These are phyloP conservation scores for Aspergillus puulaauensis DNA, from an alignment of 2,329 filamentous ascomycete species.

Conservation along the genomic window DNA sequence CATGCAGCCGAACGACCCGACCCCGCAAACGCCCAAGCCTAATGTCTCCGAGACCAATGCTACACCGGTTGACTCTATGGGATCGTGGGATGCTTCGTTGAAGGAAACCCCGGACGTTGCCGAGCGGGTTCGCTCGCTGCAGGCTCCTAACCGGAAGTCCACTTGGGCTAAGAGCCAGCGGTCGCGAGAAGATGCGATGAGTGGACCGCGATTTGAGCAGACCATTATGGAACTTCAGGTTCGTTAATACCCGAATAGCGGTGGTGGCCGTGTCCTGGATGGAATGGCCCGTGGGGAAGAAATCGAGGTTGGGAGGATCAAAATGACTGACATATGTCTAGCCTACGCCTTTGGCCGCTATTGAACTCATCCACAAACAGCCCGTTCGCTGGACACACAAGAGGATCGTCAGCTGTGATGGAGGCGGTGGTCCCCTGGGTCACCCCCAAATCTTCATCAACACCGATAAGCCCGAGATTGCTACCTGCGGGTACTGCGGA, in stretches of 20 bases:
- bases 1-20: constrained; percentile 59
- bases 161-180: constrained; percentile 87
- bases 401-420: constrained; percentile 80
- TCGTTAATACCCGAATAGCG: constrained; percentile 31
- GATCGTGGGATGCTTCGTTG: constrained; percentile 52
- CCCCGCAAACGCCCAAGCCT: constrained; percentile 45
- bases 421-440: constrained; percentile 83
- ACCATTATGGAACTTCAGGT: constrained; percentile 93
- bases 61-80: constrained; percentile 49
- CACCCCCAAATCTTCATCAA: constrained; percentile 98
- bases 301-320: neutral
- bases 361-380: constrained; percentile 93
- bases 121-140: constrained; percentile 60
- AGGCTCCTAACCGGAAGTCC: constrained; percentile 80
- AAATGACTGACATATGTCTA: constrained; percentile 39
- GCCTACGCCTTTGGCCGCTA: constrained; percentile 87
- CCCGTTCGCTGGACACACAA: constrained; percentile 89
- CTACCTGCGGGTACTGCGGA: constrained; percentile 86
- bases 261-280: neutral
- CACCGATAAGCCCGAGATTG: constrained; percentile 94
- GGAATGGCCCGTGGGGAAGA: neutral
- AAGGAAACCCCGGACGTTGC: constrained; percentile 56
- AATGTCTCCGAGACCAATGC: constrained; percentile 65
- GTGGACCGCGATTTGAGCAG: constrained; percentile 93
- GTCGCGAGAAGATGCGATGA: constrained; percentile 80